phyloP scores from a whole-genome alignment of 2,329 filamentous ascomycete species.

The Eutypa lata region DNA sequence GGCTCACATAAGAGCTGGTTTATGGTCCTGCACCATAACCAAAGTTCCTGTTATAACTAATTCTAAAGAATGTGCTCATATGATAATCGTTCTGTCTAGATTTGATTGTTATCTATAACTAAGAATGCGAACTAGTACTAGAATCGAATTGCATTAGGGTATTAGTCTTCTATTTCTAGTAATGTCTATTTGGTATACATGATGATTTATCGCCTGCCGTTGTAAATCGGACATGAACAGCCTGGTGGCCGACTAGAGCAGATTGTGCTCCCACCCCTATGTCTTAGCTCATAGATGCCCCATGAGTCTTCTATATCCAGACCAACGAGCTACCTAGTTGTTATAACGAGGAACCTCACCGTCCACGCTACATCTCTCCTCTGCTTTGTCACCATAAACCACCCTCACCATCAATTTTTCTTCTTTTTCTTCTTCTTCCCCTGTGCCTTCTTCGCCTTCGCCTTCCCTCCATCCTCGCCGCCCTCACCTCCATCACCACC shows the following conservation, averaged over 20 bases:
- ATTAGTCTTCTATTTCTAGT: background rate
- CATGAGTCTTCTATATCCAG: too few relatives aligned
- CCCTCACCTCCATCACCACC: constrained; percentile 41
- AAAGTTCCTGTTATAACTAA: too few relatives aligned
- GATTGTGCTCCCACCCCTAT: too few relatives aligned
- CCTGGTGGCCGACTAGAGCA: too few relatives aligned
- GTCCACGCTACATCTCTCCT: background rate
- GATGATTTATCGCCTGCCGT: background rate
- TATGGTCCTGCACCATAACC: too few relatives aligned
- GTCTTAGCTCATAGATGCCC: too few relatives aligned
- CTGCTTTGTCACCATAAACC: background rate
- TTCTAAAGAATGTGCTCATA: too few relatives aligned
- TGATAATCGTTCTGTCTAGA: too few relatives aligned
- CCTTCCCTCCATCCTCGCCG: constrained; percentile 33
- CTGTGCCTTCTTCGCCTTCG: constrained; percentile 35
- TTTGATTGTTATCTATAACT: too few relatives aligned
- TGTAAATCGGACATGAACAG: too few relatives aligned
- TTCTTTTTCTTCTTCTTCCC: constrained; percentile 42
- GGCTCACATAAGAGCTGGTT: too few relatives aligned
- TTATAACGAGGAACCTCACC: background rate
- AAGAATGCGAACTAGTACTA: background rate
- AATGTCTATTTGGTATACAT: background rate
- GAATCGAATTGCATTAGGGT: background rate
- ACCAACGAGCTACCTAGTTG: too few relatives aligned
- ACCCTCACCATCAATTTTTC: constrained; percentile 24